Evolutionary conservation across 106 monocot genomes (phyloP), one percentile per base, ranked within the genome.

Genomic region (Xerophyta viscosa): DNA sequence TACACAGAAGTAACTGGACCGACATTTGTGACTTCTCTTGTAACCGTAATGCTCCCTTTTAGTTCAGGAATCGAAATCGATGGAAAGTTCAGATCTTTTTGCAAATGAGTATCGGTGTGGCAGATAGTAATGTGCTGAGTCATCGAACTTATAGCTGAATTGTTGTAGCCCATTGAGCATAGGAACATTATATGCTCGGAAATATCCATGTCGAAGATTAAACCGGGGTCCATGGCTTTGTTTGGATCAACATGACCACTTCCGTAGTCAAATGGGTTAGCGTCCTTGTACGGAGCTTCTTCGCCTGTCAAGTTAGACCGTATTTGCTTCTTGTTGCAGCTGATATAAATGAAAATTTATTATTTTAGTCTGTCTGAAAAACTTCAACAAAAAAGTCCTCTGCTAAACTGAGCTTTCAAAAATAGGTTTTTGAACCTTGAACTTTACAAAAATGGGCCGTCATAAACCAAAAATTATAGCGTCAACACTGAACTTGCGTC

Each of bases 111-210:
- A 8, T 20, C 37, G 2, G 18, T 47, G 25, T 45, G 36, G 61
- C 87, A 82, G 4, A 31, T 22, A 3, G 50, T 67, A 8, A 45
- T 27, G 10, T 58, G 77, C 4, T 56, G 67, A 5, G 65, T 47
- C 60, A 82, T 57, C 8, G 43, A 61, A 46, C 76, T 80, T 12
- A 86, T 50, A 2, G 80, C 80, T 0, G 76, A 73, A 44, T 62
- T 67, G 31, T 86, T 86, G 56, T 81, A 86, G 15, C 77, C 86
- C 74, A 77, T 61, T 29, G 73, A 71, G 52, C 87, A 87, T 5
- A 87, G 74, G 44, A 81, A 87, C 4, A 49, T 33, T 1, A 81
- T 27, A 23, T 87, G 63, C 23, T 77, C 70, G 2, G 68, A 41
- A 46, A 50, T 31, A 25, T 41, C 49, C 61, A 71, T 81, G 70